Conservation (phyloP, 257 asterid genomes). For the Verbascum thapsus region DNA sequence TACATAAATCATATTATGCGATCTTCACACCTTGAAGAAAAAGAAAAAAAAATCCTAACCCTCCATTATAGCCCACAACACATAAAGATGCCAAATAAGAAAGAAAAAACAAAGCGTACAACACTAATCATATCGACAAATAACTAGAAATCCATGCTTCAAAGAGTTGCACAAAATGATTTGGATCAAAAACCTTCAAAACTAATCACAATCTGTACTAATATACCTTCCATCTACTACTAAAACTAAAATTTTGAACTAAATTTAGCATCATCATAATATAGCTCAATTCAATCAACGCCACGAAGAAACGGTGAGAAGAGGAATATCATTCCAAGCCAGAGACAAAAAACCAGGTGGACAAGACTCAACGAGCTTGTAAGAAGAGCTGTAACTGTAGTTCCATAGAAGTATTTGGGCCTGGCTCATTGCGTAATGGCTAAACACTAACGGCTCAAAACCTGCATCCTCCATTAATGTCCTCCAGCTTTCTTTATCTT, state of each 20-base stretch:
- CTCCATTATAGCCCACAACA: not conserved
- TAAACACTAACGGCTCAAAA: slow-evolving; percentile 58
- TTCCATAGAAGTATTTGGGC: slow-evolving; percentile 84
- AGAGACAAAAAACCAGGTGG: slow-evolving; percentile 78
- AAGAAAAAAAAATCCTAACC: not conserved
- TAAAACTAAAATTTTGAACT: slow-evolving; percentile 31
- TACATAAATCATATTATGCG: slow-evolving; percentile 27
- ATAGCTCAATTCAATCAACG: slow-evolving; percentile 43
- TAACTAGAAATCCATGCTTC: slow-evolving; percentile 29
- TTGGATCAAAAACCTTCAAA: slow-evolving; percentile 31
- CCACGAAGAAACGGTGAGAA: slow-evolving; percentile 94
- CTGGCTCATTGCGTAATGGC: slow-evolving; percentile 94
- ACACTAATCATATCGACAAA: slow-evolving; percentile 41
- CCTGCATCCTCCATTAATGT: slow-evolving; percentile 78
- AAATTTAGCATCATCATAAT: slow-evolving; percentile 28
- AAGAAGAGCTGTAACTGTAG: slow-evolving; percentile 65
- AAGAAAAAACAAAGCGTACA: slow-evolving; percentile 3
- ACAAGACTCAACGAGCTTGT: slow-evolving; percentile 67
- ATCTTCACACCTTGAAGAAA: slow-evolving; percentile 26
- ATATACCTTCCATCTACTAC: slow-evolving; percentile 31
- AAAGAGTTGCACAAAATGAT: slow-evolving; percentile 31
- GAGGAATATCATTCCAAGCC: slow-evolving; percentile 87
- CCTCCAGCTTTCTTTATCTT: slow-evolving; percentile 84
- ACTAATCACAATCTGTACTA: slow-evolving; percentile 45
- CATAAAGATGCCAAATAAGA: slow-evolving; percentile 16